Evolutionary conservation across 306 rosid genomes (phyloP).

Genomic region (Lathyrus tuberosus): DNA sequence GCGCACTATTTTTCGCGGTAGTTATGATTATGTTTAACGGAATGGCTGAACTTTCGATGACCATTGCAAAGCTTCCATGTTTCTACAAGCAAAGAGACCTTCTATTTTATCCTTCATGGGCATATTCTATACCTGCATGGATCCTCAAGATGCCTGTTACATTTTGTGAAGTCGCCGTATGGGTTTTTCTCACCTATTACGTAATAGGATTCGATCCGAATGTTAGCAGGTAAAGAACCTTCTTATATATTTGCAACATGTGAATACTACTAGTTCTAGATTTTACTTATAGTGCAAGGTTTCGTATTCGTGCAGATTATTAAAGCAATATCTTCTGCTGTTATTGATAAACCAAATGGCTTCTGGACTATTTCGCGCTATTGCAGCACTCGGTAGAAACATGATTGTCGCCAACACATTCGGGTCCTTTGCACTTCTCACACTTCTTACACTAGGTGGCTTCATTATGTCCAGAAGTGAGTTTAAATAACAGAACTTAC

Average conservation of each 20-base stretch:
- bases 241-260: neutral
- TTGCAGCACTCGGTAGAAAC: conserved; percentile 52
- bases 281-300: conserved; percentile 5
- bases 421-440: conserved; percentile 48
- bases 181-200: conserved; percentile 59
- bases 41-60: conserved; percentile 52
- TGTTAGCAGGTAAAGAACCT: conserved; percentile 39
- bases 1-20: conserved; percentile 16
- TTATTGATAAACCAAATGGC: conserved; percentile 49
- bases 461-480: conserved; percentile 52
- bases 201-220: conserved; percentile 59
- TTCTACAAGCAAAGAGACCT: conserved; percentile 65
- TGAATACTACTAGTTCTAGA: neutral
- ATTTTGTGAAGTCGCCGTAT: conserved; percentile 46
- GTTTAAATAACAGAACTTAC: neutral
- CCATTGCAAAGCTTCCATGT: conserved; percentile 57
- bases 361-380: conserved; percentile 50
- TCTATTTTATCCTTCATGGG: conserved; percentile 60
- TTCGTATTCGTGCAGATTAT: conserved; percentile 40
- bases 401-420: conserved; percentile 50
- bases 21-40: conserved; percentile 37
- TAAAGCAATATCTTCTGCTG: conserved; percentile 52
- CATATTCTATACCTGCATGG: conserved; percentile 56
- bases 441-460: conserved; percentile 50
- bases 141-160: conserved; percentile 56